Evolutionary conservation across 1,284 basidiomycete species (phyloP).

Genomic region (Moniliella sp.): DNA sequence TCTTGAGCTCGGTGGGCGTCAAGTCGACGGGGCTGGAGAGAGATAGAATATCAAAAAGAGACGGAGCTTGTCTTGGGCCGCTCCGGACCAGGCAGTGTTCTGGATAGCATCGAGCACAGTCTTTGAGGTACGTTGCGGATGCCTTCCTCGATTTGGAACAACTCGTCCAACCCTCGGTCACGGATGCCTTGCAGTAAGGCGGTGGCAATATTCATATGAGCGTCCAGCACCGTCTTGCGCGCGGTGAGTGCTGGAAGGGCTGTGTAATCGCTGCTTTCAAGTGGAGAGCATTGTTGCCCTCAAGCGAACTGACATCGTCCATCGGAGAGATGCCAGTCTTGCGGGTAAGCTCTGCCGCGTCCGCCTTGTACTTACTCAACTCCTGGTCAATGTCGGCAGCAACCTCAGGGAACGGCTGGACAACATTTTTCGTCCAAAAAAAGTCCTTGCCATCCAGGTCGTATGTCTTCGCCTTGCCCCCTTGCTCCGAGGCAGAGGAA

Average conservation of each 20-base stretch:
- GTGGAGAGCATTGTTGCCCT: conserved; percentile 78
- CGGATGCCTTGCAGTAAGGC: conserved; percentile 88
- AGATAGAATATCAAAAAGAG: conserved; percentile 83
- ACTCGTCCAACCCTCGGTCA: conserved; percentile 72
- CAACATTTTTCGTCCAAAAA: conserved; percentile 92
- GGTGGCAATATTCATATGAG: conserved; percentile 98
- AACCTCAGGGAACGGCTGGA: conserved; percentile 89
- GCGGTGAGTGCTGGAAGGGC: conserved; percentile 92
- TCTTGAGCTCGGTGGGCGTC: conserved; percentile 62
- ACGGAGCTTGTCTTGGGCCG: conserved; percentile 56
- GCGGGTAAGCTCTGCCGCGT: conserved; percentile 86
- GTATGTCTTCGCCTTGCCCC: conserved; percentile 38
- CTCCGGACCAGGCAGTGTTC: conserved; percentile 33
- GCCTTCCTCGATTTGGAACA: conserved; percentile 85
- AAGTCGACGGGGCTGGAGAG: conserved; percentile 59
- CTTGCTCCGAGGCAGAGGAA: conserved; percentile 36
- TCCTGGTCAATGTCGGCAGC: conserved; percentile 91
- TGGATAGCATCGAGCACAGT: conserved; percentile 55
- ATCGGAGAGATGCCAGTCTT: conserved; percentile 88
- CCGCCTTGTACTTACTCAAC: conserved; percentile 74
- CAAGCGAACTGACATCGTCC: conserved; percentile 49
- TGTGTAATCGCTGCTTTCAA: conserved; percentile 87
- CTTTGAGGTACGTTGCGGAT: conserved; percentile 43
- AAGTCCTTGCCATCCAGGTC: conserved; percentile 96
- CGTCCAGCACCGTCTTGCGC: conserved; percentile 81